phyloP scores from a whole-genome alignment of 2,329 filamentous ascomycete species.

The Botryosphaeria dothidea region DNA sequence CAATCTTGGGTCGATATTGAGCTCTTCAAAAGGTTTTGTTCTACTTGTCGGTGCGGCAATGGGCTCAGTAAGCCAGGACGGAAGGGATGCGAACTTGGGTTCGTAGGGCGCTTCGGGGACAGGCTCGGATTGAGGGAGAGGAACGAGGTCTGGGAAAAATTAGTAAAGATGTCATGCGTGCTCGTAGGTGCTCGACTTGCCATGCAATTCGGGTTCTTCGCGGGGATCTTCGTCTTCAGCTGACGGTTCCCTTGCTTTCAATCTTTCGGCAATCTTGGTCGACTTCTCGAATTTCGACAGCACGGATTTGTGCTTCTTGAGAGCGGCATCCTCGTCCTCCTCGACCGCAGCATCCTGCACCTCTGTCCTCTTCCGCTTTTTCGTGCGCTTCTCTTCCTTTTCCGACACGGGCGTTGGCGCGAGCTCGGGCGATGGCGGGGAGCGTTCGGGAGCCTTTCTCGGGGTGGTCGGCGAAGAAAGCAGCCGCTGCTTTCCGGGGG shows the following conservation, averaged over 20 bases:
- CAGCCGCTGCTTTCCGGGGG: conserved; percentile 36
- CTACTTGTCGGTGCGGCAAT: conserved; percentile 65
- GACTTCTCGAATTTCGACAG: conserved; percentile 49
- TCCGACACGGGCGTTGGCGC: conserved; percentile 21
- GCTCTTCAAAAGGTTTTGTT: conserved; percentile 60
- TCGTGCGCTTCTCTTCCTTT: conserved; percentile 41
- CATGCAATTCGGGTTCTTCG: conserved; percentile 53
- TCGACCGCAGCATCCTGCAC: conserved; percentile 28
- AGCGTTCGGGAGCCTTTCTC: conserved; percentile 21
- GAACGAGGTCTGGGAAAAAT: conserved; percentile 62
- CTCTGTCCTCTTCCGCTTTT: conserved; percentile 35
- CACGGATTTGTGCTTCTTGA: conserved; percentile 41
- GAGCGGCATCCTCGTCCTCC: conserved; percentile 28
- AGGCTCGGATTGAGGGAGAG: conserved; percentile 75
- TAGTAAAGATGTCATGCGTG: not conserved
- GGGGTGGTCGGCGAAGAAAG: conserved; percentile 11
- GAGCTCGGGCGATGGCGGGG: conserved; percentile 1
- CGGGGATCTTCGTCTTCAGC: conserved; percentile 25
- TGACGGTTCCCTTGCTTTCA: conserved; percentile 19
- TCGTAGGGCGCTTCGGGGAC: conserved; percentile 58
- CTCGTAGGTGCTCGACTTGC: conserved; percentile 23
- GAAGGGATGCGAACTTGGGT: conserved; percentile 75
- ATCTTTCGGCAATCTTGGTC: conserved; percentile 28
- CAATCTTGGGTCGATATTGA: conserved; percentile 64
- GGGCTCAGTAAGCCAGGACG: conserved; percentile 77